Evolutionary conservation across 2,329 filamentous ascomycete species (phyloP).

Genomic region (Periconia macrospinosa): DNA sequence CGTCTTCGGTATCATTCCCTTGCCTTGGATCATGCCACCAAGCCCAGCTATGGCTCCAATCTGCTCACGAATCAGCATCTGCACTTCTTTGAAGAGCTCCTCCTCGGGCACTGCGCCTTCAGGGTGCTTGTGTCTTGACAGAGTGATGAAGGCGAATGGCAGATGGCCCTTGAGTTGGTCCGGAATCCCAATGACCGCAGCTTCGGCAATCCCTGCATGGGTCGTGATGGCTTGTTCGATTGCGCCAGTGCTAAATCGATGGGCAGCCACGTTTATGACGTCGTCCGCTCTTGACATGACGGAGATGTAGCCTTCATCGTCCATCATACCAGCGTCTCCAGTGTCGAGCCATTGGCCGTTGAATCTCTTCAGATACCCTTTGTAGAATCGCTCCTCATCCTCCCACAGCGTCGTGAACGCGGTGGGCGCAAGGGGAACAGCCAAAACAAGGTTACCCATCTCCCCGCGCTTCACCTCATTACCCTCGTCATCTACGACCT

Average conservation of each 20-base stretch:
- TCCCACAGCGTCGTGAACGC: slow-evolving; percentile 85
- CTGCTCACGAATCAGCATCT: slow-evolving; percentile 71
- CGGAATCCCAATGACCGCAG: slow-evolving; percentile 82
- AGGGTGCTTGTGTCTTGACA: slow-evolving; percentile 56
- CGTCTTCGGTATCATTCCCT: slow-evolving; percentile 88
- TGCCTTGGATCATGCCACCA: slow-evolving; percentile 82
- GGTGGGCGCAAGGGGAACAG: slow-evolving; percentile 78
- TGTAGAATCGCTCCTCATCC: slow-evolving; percentile 84
- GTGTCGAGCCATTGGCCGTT: slow-evolving; percentile 84
- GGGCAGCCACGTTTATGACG: slow-evolving; percentile 93
- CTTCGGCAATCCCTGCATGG: slow-evolving; percentile 78
- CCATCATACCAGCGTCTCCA: slow-evolving; percentile 85
- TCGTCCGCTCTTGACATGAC: slow-evolving; percentile 74
- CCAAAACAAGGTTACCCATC: slow-evolving; percentile 93
- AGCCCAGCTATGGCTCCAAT: slow-evolving; percentile 87
- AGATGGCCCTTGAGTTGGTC: slow-evolving; percentile 87
- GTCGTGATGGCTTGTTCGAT: slow-evolving; percentile 90
- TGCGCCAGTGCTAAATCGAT: slow-evolving; percentile 83
- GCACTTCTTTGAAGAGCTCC: slow-evolving; percentile 65
- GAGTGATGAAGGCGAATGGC: slow-evolving; percentile 83
- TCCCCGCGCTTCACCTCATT: slow-evolving; percentile 68
- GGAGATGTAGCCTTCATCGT: slow-evolving; percentile 68
- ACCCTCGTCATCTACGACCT: slow-evolving; percentile 79
- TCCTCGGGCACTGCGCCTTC: slow-evolving; percentile 53
- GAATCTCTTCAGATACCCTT: slow-evolving; percentile 82